A percentile compares a stretch with the other conserved stretches of the same genome.
phyloP scores from a whole-genome alignment of 2,329 filamentous ascomycete species.

The Aspergillus arachidicola region DNA sequence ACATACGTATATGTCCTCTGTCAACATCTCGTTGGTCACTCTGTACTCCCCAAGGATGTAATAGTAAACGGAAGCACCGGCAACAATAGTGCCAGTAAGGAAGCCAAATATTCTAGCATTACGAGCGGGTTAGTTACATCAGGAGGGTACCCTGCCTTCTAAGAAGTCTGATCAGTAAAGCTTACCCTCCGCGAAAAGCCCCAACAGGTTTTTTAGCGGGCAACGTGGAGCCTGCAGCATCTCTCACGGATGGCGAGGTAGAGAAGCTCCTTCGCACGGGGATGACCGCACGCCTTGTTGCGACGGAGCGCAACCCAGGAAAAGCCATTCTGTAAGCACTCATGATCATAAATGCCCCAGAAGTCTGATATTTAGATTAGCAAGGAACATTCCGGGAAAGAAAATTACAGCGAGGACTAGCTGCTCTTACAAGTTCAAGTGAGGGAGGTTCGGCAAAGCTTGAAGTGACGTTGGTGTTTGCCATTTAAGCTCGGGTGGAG shows the following conservation, averaged over 20 bases:
- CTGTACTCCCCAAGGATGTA: constrained; percentile 94
- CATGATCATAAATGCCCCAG: constrained; percentile 10
- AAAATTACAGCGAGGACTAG: background rate
- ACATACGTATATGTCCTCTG: constrained; percentile 94
- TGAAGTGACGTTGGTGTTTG: constrained; percentile 8
- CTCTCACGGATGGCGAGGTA: constrained; percentile 38
- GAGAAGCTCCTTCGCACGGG: constrained; percentile 34
- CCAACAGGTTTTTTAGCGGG: constrained; percentile 68
- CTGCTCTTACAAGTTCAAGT: background rate
- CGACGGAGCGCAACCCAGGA: constrained; percentile 19
- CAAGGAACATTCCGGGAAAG: constrained; percentile 5
- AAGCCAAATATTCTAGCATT: constrained; percentile 79
- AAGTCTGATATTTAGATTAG: constrained; percentile 5
- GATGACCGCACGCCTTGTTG: constrained; percentile 24
- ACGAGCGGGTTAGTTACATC: constrained; percentile 7
- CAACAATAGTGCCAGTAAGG: constrained; percentile 77
- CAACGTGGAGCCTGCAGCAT: constrained; percentile 44
- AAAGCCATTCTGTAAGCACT: constrained; percentile 19
- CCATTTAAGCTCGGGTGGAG: constrained; percentile 2
- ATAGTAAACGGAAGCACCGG: constrained; percentile 82
- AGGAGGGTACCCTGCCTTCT: background rate
- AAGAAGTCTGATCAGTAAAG: constrained; percentile 20
- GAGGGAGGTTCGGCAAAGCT: background rate
- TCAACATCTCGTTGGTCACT: constrained; percentile 87
- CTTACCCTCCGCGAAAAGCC: constrained; percentile 73